Conservation (phyloP, 768 basidiomycete genomes). For the Mycena belliarum region DNA sequence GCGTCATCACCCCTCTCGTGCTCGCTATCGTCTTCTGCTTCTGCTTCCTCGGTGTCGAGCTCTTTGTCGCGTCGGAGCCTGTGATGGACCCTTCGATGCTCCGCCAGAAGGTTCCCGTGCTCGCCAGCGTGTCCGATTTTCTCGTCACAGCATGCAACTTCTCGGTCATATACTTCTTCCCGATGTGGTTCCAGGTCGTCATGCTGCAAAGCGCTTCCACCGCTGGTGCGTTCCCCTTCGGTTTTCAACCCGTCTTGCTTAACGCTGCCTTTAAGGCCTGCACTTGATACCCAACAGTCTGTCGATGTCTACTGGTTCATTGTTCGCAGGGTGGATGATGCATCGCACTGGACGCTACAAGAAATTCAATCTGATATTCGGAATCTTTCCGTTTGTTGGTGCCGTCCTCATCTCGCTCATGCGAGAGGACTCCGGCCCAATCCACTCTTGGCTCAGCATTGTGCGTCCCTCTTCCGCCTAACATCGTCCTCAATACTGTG, state of each 20-base stretch:
- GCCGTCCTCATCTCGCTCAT: conserved; percentile 44
- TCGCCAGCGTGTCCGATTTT: conserved; percentile 73
- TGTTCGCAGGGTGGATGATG: conserved; percentile 74
- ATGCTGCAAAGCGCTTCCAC: conserved; percentile 40
- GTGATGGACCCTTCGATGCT: conserved; percentile 70
- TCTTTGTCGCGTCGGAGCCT: conserved; percentile 68
- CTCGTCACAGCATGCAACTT: conserved; percentile 77
- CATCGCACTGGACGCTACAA: conserved; percentile 66
- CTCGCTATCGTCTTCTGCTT: conserved; percentile 47
- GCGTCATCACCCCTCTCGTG: conserved; percentile 54
- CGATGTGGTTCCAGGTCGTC: conserved; percentile 85
- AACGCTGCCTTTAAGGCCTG: conserved; percentile 35
- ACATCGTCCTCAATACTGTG: not conserved
- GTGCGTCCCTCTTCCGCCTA: not conserved
- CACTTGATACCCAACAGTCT: conserved; percentile 58
- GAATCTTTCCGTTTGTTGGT: conserved; percentile 59
- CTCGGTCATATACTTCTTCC: conserved; percentile 76
- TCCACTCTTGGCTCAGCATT: conserved; percentile 53
- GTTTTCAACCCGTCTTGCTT: no score
- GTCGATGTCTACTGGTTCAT: conserved; percentile 57
- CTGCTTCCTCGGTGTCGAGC: conserved; percentile 62
- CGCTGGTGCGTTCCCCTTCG: conserved; percentile 47
- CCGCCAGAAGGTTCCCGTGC: conserved; percentile 65
- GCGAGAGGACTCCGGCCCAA: conserved; percentile 42
- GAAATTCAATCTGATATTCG: conserved; percentile 59